Base-by-base conservation (phyloP, 208 protist species). In the Vickermania spadyakhi region DNA sequence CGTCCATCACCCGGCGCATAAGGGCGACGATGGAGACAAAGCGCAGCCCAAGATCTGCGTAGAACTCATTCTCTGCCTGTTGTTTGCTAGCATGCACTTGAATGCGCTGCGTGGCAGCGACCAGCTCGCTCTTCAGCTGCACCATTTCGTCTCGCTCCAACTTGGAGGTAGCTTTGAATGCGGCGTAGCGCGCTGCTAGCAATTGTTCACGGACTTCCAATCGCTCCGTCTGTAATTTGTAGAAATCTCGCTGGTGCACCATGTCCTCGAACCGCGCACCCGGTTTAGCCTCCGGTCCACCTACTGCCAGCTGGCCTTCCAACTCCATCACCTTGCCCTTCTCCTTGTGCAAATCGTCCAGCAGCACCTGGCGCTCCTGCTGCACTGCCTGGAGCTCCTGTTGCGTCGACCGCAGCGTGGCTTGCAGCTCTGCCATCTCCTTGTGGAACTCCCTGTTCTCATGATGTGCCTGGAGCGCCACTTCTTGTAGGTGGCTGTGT, bases 161-260 rank as follows among this genome's bases (percentile, higher is more conserved):
- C 42, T 57, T 45, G 27, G 86, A 60, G 1, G 68, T 63, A 0
- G 36, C 57, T 31, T 73, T 18, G 5, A 88, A 23, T 18, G 67
- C 31, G 18, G 70, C 64, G 27, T 70, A 51, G 4, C 68, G 56
- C 0, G 73, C 62, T 42, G 73, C 58, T 18, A 51, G 56, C 29
- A 75, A 60, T 1, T 45, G 23, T 14, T 64, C 31, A 7, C 60
- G 45, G 14, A 56, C 60, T 28, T 65, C 58, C 22, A 75, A 23
- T 7, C 79, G 68, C 27, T 88, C 78, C 5, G 51, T 51, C 58
- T 88, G 80, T 36, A 91, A 51, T 62, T 76, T 75, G 68, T 73
- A 91, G 64, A 81, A 91, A 56, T 88, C 75, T 1, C 71, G 72
- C 56, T 91, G 81, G 30, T 75, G 71, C 1, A 71, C 28, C 23